A percentile compares a stretch with the other conserved stretches of the same genome.
Evolutionary conservation across 2,329 filamentous ascomycete species (phyloP).

Genomic region (Trichocomaceae sp.): DNA sequence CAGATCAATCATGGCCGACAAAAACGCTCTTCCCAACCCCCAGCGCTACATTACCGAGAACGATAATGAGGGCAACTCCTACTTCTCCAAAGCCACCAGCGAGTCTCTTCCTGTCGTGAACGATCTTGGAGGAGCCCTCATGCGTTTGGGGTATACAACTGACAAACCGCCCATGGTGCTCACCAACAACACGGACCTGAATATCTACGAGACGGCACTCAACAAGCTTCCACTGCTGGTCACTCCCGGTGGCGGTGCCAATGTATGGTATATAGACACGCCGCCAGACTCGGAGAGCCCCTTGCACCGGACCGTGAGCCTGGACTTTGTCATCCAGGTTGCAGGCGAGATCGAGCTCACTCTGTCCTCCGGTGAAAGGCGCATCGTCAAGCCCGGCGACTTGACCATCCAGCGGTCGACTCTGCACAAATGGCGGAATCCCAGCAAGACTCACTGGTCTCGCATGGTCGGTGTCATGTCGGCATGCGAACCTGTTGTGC

Average conservation of each 20-base stretch:
- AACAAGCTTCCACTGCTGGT: not conserved
- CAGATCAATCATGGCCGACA: not conserved
- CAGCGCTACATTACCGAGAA: not conserved
- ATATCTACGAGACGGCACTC: not conserved
- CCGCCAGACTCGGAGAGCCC: slow-evolving; percentile 35
- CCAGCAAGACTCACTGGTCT: slow-evolving; percentile 43
- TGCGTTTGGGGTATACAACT: not conserved
- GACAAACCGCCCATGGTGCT: not conserved
- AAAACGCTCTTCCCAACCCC: not conserved
- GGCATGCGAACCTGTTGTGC: not conserved
- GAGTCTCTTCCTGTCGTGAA: not conserved
- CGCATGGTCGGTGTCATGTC: slow-evolving; percentile 35
- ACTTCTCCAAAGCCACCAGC: not conserved
- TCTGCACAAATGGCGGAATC: slow-evolving; percentile 50
- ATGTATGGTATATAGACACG: slow-evolving; percentile 3
- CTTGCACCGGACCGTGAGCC: slow-evolving; percentile 49
- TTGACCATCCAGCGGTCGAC: slow-evolving; percentile 52
- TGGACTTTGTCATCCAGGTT: slow-evolving; percentile 51
- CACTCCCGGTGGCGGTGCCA: not conserved
- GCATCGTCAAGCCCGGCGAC: slow-evolving; percentile 45
- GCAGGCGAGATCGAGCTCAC: slow-evolving; percentile 49
- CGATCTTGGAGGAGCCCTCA: not conserved
- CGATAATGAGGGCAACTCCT: not conserved
- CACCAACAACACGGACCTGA: not conserved
- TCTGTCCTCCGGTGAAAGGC: slow-evolving; percentile 46